Evolutionary conservation across 768 basidiomycete genomes (phyloP).

Genomic region (Tricholoma sp.): DNA sequence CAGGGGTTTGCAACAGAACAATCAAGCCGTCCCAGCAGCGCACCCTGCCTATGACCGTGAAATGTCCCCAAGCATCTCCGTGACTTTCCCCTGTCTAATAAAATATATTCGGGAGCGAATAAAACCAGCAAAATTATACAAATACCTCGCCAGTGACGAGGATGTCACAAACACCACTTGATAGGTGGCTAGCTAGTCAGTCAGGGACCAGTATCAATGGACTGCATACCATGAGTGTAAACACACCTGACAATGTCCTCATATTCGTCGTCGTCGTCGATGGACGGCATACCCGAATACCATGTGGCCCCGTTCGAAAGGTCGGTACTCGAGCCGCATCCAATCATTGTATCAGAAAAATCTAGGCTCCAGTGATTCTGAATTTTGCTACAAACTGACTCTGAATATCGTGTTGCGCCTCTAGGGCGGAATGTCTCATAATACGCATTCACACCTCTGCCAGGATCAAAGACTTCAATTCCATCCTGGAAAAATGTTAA

Average conservation of each 20-base stretch:
- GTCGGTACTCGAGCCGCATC: constrained; percentile 14
- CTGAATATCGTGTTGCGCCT: constrained; percentile 31
- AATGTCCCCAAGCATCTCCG: constrained; percentile 47
- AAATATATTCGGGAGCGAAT: background rate
- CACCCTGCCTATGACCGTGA: constrained; percentile 41
- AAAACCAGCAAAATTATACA: background rate
- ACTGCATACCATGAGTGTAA: constrained; percentile 2
- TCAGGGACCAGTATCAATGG: background rate
- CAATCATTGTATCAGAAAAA: constrained; percentile 29
- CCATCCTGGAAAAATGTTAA: constrained; percentile 26
- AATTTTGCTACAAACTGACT: constrained; percentile 27
- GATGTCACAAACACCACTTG: constrained; percentile 44
- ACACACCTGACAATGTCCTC: constrained; percentile 28
- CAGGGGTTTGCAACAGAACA: constrained; percentile 40
- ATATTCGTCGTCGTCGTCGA: constrained; percentile 35
- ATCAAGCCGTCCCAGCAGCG: constrained; percentile 48
- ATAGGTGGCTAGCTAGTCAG: constrained; percentile 17
- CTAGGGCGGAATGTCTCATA: constrained; percentile 43
- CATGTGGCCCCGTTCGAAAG: constrained; percentile 9
- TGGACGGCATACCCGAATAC: constrained; percentile 12
- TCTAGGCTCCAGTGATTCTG: constrained; percentile 24
- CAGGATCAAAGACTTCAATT: constrained; percentile 36
- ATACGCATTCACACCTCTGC: constrained; percentile 30
- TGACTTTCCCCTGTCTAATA: constrained; percentile 36
- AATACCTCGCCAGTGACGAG: constrained; percentile 48